A percentile compares a stretch with the other conserved stretches of the same genome.
phyloP scores from a whole-genome alignment of 2,329 filamentous ascomycete genomes.

The Acrodontium crateriforme region DNA sequence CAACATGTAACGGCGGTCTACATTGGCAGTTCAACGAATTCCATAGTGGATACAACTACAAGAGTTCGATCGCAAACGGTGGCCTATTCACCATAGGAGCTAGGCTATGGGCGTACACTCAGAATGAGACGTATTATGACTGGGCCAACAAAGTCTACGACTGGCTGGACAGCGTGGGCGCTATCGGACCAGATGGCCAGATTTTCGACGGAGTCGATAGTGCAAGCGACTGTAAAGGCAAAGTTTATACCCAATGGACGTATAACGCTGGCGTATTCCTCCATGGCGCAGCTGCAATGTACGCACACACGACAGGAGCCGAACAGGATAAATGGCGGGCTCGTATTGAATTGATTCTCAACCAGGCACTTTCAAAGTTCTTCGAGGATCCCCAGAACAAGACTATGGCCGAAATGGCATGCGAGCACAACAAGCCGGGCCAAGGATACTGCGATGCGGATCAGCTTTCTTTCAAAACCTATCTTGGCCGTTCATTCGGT shows the following conservation, averaged over 20 bases:
- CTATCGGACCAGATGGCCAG: slow-evolving; percentile 39
- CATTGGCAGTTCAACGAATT: slow-evolving; percentile 30
- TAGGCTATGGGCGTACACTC: slow-evolving; percentile 26
- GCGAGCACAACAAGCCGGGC: no score
- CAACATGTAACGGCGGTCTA: slow-evolving; percentile 25
- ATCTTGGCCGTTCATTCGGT: slow-evolving; percentile 25
- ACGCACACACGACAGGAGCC: slow-evolving; percentile 13
- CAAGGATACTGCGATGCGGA: slow-evolving; percentile 29
- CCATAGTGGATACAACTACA: slow-evolving; percentile 36
- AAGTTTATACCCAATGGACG: slow-evolving; percentile 34
- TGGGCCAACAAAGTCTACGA: slow-evolving; percentile 39
- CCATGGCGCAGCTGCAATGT: slow-evolving; percentile 34
- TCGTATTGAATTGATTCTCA: slow-evolving; percentile 13
- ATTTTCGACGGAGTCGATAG: slow-evolving; percentile 36
- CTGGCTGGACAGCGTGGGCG: slow-evolving; percentile 31
- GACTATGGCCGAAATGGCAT: slow-evolving; percentile 33
- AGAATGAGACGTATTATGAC: slow-evolving; percentile 44
- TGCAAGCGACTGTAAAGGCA: slow-evolving; percentile 27
- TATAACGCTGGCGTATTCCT: slow-evolving; percentile 35
- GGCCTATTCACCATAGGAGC: slow-evolving; percentile 39
- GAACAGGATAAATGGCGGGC: slow-evolving; percentile 11
- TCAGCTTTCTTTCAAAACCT: slow-evolving; percentile 31
- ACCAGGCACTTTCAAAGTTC: slow-evolving; percentile 22
- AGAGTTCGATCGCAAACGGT: slow-evolving; percentile 39
- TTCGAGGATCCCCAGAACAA: slow-evolving; percentile 23